Percentiles rank a stretch among this genome's conserved stretches.
These are phyloP conservation scores for Chytridium lagenaria DNA, from an alignment of 371 early-diverging fungal genomes.

Conservation along the genomic window DNA sequence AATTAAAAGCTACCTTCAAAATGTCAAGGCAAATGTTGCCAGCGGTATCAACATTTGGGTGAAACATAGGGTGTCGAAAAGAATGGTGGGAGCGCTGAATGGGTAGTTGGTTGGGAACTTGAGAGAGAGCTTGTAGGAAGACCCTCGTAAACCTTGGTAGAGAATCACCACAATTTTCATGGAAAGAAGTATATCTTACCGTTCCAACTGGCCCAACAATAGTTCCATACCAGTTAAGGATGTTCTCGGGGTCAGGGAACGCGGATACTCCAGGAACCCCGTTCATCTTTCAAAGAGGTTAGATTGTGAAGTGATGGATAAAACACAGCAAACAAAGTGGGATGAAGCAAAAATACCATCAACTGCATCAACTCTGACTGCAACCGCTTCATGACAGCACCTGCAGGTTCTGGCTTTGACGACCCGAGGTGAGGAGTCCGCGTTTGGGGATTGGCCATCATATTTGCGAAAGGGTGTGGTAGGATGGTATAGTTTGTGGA, in stretches of 20 bases:
- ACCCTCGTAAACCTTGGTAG: slow-evolving; percentile 58
- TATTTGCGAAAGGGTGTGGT: too few relatives aligned
- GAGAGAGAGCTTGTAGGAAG: slow-evolving; percentile 66
- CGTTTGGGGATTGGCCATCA: neutral
- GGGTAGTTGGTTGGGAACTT: slow-evolving; percentile 71
- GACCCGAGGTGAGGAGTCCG: neutral
- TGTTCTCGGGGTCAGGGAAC: slow-evolving; percentile 65
- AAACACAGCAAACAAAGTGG: neutral
- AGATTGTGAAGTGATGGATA: neutral
- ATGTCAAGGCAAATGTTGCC: slow-evolving; percentile 76
- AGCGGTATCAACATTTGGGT: slow-evolving; percentile 70
- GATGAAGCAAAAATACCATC: slow-evolving; percentile 23
- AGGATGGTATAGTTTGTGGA: too few relatives aligned
- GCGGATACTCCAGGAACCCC: slow-evolving; percentile 61
- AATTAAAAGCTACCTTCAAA: slow-evolving; percentile 52
- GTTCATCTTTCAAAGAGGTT: slow-evolving; percentile 52
- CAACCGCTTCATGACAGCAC: slow-evolving; percentile 36
- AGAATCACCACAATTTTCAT: neutral
- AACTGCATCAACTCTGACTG: slow-evolving; percentile 45
- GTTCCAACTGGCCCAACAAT: slow-evolving; percentile 60
- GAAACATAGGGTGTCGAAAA: slow-evolving; percentile 65
- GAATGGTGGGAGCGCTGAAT: slow-evolving; percentile 64
- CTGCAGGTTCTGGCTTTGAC: neutral
- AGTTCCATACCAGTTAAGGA: slow-evolving; percentile 66
- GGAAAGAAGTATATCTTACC: slow-evolving; percentile 20